These are phyloP conservation scores for Proliferodiscus dingleyae DNA, from an alignment of 2,329 filamentous ascomycete genomes.

Conservation along the genomic window DNA sequence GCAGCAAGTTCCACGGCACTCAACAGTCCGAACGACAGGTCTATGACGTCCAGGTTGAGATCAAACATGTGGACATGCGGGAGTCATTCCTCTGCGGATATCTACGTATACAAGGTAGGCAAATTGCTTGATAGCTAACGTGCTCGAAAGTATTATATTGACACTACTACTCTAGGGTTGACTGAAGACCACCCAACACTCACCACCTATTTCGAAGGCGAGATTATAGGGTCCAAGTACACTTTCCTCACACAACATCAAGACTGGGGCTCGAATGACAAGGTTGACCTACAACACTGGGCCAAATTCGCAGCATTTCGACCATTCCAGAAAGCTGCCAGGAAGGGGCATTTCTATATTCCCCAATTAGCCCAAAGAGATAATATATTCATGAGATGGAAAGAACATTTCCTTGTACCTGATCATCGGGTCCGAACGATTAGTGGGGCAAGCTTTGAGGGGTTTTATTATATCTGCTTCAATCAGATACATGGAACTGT, in stretches of 20 bases:
- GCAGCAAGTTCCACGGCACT: slow-evolving; percentile 83
- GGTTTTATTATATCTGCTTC: slow-evolving; percentile 99
- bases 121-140: neutral
- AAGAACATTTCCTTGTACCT: slow-evolving; percentile 94
- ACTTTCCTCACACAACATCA: slow-evolving; percentile 88
- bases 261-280: slow-evolving; percentile 86
- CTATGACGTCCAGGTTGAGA: slow-evolving; percentile 94
- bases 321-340: slow-evolving; percentile 59
- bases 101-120: slow-evolving; percentile 87
- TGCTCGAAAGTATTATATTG: neutral
- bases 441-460: slow-evolving; percentile 91
- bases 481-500: slow-evolving; percentile 85
- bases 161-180: slow-evolving; percentile 53
- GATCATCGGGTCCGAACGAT: slow-evolving; percentile 91
- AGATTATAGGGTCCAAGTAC: slow-evolving; percentile 94
- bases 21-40: slow-evolving; percentile 90
- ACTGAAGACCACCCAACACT: slow-evolving; percentile 96
- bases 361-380: slow-evolving; percentile 74
- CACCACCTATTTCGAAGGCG: slow-evolving; percentile 96
- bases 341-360: slow-evolving; percentile 54
- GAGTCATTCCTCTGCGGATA: slow-evolving; percentile 96
- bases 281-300: slow-evolving; percentile 92
- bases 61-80: slow-evolving; percentile 91
- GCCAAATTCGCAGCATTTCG: slow-evolving; percentile 82
- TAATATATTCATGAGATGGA: slow-evolving; percentile 98